Percentiles rank a stretch among this genome's conserved stretches.
phyloP scores from a whole-genome alignment of 2,329 filamentous ascomycete species.

The Calycina marina region DNA sequence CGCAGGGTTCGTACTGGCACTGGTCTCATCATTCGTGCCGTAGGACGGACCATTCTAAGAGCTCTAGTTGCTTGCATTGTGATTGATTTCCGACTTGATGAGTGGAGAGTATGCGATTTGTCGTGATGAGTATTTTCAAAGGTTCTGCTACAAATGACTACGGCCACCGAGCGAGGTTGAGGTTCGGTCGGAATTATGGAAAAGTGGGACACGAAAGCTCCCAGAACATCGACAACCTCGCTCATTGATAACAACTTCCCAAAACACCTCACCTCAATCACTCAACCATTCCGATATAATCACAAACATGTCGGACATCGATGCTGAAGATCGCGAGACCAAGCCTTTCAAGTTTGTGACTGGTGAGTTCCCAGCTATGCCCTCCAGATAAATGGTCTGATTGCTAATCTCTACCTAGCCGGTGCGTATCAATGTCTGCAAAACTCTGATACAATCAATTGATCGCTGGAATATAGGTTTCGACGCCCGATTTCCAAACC shows the following conservation, averaged over 20 bases:
- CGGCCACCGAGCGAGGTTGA: too few species aligned
- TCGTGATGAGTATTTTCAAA: too few species aligned
- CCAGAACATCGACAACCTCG: conserved; percentile 22
- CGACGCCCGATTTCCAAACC: conserved; percentile 97
- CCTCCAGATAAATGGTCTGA: conserved; percentile 16
- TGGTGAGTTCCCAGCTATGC: conserved; percentile 44
- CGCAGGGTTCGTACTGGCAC: conserved; percentile 47
- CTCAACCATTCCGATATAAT: conserved; percentile 21
- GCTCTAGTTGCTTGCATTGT: conserved; percentile 36
- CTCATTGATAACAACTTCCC: conserved; percentile 18
- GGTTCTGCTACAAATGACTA: too few species aligned
- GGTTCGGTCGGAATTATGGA: too few species aligned
- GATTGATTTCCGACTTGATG: too few species aligned
- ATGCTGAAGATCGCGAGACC: conserved; percentile 78
- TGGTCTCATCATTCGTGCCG: conserved; percentile 51
- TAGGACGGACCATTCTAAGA: conserved; percentile 53
- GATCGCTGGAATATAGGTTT: conserved; percentile 48
- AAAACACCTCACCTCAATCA: conserved; percentile 19
- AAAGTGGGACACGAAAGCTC: conserved; percentile 13
- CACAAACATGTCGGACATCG: conserved; percentile 82
- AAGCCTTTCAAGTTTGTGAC: conserved; percentile 99
- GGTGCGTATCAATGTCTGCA: conserved; percentile 26
- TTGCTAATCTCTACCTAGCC: conserved; percentile 30
- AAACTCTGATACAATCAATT: conserved; percentile 6
- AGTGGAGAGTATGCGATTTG: too few species aligned